Percentiles rank a stretch among this genome's conserved stretches.
phyloP scores from a whole-genome alignment of 495 filamentous ascomycete genomes.

The Neurospora sp. region DNA sequence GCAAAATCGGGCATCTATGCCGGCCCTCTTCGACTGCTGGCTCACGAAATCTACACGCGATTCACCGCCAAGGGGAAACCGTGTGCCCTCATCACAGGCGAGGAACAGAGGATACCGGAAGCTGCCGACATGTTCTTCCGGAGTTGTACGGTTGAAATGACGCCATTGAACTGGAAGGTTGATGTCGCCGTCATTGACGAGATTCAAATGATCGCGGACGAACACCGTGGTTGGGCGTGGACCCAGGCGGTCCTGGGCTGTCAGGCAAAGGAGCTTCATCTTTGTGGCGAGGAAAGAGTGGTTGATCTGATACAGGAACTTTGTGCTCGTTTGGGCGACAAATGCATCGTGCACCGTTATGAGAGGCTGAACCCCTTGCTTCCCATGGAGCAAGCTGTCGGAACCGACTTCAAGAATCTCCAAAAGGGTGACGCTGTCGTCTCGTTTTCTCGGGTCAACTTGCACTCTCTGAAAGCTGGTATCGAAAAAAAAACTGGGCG shows the following conservation, averaged over 20 bases:
- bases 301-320: conserved; percentile 72
- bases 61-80: conserved; percentile 63
- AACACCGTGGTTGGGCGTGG: conserved; percentile 87
- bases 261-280: conserved; percentile 77
- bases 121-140: conserved; percentile 42
- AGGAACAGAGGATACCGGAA: conserved; percentile 59
- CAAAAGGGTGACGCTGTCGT: conserved; percentile 87
- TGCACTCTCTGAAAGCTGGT: conserved; percentile 67
- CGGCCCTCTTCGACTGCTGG: conserved; percentile 80
- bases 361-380: conserved; percentile 70
- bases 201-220: conserved; percentile 90
- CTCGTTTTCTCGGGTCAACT: conserved; percentile 66
- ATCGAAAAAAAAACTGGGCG: conserved; percentile 69
- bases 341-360: conserved; percentile 70
- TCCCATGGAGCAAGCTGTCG: conserved; percentile 50
- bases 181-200: conserved; percentile 97
- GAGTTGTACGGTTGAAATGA: conserved; percentile 97
- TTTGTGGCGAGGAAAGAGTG: conserved; percentile 82
- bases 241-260: conserved; percentile 84
- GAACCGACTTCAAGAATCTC: conserved; percentile 52
- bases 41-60: conserved; percentile 83
- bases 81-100: conserved; percentile 81
- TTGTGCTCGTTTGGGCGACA: conserved; percentile 73
- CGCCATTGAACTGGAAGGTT: conserved; percentile 54
- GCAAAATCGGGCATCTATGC: conserved; percentile 76